phyloP scores from a whole-genome alignment of 371 early-diverging fungal genomes.

The Smittium culicis region DNA sequence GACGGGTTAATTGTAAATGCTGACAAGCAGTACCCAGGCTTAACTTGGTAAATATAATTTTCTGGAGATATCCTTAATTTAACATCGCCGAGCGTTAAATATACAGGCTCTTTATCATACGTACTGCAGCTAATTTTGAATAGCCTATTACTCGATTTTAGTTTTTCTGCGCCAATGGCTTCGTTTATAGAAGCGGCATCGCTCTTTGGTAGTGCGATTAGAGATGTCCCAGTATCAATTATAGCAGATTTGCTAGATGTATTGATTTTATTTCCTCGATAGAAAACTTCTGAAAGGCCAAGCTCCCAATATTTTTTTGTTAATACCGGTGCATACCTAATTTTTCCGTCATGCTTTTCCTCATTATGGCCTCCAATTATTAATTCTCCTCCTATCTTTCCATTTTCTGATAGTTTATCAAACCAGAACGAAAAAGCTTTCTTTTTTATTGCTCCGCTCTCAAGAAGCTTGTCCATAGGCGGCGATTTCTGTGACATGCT shows the following conservation, averaged over 20 bases:
- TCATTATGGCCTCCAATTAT: slow-evolving; percentile 52
- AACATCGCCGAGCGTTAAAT: slow-evolving; percentile 22
- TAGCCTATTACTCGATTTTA: slow-evolving; percentile 35
- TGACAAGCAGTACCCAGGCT: slow-evolving; percentile 28
- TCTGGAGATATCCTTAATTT: slow-evolving; percentile 22
- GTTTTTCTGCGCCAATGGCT: slow-evolving; percentile 42
- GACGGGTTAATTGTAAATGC: slow-evolving; percentile 28
- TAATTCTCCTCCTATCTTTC: slow-evolving; percentile 36
- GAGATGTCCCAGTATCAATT: slow-evolving; percentile 34
- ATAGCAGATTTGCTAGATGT: slow-evolving; percentile 17
- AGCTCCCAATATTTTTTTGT: slow-evolving; percentile 36
- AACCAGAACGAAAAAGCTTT: slow-evolving; percentile 37
- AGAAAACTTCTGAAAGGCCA: slow-evolving; percentile 12
- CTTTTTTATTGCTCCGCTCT: slow-evolving; percentile 18
- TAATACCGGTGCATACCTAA: slow-evolving; percentile 33
- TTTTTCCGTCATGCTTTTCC: slow-evolving; percentile 31
- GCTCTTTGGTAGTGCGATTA: slow-evolving; percentile 25
- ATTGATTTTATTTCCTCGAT: neutral
- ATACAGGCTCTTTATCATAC: slow-evolving; percentile 19
- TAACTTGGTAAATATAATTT: slow-evolving; percentile 34
- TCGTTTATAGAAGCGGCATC: slow-evolving; percentile 36
- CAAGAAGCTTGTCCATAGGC: slow-evolving; percentile 23
- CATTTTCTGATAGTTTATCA: slow-evolving; percentile 18
- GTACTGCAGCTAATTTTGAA: slow-evolving; percentile 25
- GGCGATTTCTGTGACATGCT: slow-evolving; percentile 33